These are phyloP conservation scores for Neurospora hispaniola DNA, from an alignment of 495 filamentous ascomycete genomes.

Conservation along the genomic window DNA sequence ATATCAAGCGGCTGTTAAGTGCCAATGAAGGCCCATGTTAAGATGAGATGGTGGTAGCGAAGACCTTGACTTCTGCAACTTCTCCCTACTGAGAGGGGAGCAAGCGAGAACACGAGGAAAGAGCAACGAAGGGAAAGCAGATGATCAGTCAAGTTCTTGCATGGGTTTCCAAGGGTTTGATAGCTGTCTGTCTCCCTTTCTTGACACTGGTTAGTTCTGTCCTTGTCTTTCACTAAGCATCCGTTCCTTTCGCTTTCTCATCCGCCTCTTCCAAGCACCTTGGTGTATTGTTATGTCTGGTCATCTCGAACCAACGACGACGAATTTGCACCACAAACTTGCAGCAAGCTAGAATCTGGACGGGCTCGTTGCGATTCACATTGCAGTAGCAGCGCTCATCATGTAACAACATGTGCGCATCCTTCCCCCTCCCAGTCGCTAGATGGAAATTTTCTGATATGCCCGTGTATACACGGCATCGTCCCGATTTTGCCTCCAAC, in stretches of 20 bases:
- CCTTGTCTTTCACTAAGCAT: neutral
- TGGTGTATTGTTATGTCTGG: neutral
- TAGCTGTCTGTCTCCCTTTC: neutral
- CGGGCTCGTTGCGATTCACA: neutral
- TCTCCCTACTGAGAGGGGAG: neutral
- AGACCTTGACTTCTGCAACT: neutral
- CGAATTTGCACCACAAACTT: too few relatives aligned
- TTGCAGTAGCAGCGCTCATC: neutral
- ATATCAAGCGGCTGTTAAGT: slow-evolving; percentile 12
- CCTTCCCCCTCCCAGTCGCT: neutral
- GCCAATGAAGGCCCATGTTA: neutral
- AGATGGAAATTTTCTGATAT: neutral
- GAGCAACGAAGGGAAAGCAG: neutral
- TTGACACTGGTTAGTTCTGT: neutral
- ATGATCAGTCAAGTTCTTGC: neutral
- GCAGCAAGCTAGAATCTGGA: too few relatives aligned
- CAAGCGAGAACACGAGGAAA: neutral
- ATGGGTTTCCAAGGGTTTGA: neutral
- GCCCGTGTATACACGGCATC: neutral
- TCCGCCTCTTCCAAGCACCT: neutral
- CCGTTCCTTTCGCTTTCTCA: neutral
- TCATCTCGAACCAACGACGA: too few relatives aligned
- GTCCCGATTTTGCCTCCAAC: neutral
- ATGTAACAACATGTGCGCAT: neutral
- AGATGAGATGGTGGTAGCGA: neutral